phyloP scores from a whole-genome alignment of 2,329 filamentous ascomycete species.

The Ascochyta viciae-villosae region DNA sequence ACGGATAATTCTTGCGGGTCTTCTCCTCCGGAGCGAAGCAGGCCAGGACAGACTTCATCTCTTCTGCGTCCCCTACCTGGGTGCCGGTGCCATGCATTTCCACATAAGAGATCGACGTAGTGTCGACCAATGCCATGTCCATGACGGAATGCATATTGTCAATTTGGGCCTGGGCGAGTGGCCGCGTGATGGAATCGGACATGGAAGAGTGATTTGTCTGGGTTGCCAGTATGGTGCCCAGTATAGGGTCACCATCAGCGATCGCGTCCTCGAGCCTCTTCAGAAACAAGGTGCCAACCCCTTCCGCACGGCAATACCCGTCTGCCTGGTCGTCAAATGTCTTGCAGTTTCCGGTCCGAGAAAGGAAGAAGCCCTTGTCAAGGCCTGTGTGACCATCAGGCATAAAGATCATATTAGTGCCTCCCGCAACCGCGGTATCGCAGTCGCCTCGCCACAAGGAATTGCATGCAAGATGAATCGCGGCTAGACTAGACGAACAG shows the following conservation, averaged over 20 bases:
- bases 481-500: slow-evolving; percentile 46
- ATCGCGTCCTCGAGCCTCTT: slow-evolving; percentile 41
- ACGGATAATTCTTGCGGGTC: background rate
- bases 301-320: slow-evolving; percentile 45
- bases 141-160: background rate
- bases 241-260: slow-evolving; percentile 45
- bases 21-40: slow-evolving; percentile 10
- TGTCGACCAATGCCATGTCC: too few species aligned
- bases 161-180: slow-evolving; percentile 5
- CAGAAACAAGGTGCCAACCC: slow-evolving; percentile 33
- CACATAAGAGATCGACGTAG: slow-evolving; percentile 15
- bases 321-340: slow-evolving; percentile 40
- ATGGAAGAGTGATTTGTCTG: slow-evolving; percentile 21
- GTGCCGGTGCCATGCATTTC: slow-evolving; percentile 43
- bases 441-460: slow-evolving; percentile 35
- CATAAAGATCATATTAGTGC: slow-evolving; percentile 27
- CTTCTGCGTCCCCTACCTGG: slow-evolving; percentile 30
- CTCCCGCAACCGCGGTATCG: slow-evolving; percentile 34
- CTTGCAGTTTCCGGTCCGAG: slow-evolving; percentile 28
- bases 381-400: slow-evolving; percentile 42
- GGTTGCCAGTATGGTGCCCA: slow-evolving; percentile 11
- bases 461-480: slow-evolving; percentile 30
- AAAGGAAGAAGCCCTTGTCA: slow-evolving; percentile 29
- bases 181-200: slow-evolving; percentile 33
- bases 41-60: slow-evolving; percentile 14